phyloP scores from a whole-genome alignment of 2,329 filamentous ascomycete species.

The Apiospora arundinis region DNA sequence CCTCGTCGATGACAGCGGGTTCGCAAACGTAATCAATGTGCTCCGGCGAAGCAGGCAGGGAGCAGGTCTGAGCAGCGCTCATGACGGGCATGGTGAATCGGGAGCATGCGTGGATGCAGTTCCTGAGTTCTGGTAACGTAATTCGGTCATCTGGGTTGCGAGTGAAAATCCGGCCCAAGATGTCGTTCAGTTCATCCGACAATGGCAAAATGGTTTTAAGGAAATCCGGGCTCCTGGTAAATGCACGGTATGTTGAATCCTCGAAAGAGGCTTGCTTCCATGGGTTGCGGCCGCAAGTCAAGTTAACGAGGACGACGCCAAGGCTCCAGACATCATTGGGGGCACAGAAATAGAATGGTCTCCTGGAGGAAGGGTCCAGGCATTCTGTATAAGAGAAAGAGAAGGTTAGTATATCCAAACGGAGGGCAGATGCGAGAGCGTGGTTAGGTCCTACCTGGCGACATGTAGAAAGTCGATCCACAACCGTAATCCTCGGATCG shows the following conservation, averaged over 20 bases:
- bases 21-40: constrained; percentile 56
- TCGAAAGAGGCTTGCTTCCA: constrained; percentile 96
- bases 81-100: constrained; percentile 66
- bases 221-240: constrained; percentile 83
- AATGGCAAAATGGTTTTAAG: constrained; percentile 91
- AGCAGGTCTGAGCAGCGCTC: constrained; percentile 42
- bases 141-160: constrained; percentile 84
- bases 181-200: constrained; percentile 86
- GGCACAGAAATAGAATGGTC: constrained; percentile 84
- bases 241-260: constrained; percentile 94
- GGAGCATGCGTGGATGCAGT: constrained; percentile 77
- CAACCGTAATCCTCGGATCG: constrained; percentile 95
- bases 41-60: constrained; percentile 51
- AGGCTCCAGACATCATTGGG: constrained; percentile 98
- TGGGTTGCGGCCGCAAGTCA: constrained; percentile 96
- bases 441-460: constrained; percentile 75
- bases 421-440: constrained; percentile 25
- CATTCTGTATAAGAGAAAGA: constrained; percentile 70
- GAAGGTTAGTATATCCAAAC: constrained; percentile 33
- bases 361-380: constrained; percentile 75
- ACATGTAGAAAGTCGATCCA: constrained; percentile 99
- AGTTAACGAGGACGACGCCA: constrained; percentile 96
- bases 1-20: constrained; percentile 51
- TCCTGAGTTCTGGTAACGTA: constrained; percentile 78
- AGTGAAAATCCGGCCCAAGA: constrained; percentile 87